These are phyloP conservation scores for Xylaria sp. DNA, from an alignment of 2,329 filamentous ascomycete species.

Conservation along the genomic window DNA sequence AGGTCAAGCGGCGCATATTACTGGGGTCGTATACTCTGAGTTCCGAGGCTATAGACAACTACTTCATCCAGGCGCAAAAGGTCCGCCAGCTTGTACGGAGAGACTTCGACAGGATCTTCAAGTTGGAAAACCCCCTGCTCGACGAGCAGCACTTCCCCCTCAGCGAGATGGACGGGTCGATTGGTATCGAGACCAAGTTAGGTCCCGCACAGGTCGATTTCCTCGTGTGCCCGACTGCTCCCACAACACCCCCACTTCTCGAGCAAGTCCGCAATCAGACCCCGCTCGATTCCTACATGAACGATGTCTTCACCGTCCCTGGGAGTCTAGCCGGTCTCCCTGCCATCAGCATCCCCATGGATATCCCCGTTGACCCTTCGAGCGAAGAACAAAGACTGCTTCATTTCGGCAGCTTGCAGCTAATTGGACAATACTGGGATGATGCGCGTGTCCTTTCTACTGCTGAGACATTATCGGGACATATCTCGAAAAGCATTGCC, in stretches of 20 bases:
- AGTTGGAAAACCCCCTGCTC: constrained; percentile 73
- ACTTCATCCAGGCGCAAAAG: constrained; percentile 93
- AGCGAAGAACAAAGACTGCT: constrained; percentile 51
- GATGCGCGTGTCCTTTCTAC: constrained; percentile 71
- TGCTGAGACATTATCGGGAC: constrained; percentile 56
- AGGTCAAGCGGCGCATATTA: constrained; percentile 87
- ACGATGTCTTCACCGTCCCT: constrained; percentile 95
- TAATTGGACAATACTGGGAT: constrained; percentile 85
- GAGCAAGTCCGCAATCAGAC: constrained; percentile 65
- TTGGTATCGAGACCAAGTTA: constrained; percentile 64
- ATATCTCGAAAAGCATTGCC: constrained; percentile 28
- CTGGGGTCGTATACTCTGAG: constrained; percentile 91
- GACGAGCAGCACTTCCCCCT: constrained; percentile 65
- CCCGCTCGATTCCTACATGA: constrained; percentile 83
- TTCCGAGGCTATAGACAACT: constrained; percentile 92
- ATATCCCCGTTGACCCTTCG: constrained; percentile 48
- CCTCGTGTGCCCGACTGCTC: constrained; percentile 86
- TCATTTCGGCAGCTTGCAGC: constrained; percentile 70
- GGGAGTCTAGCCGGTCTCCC: constrained; percentile 92
- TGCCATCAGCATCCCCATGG: constrained; percentile 82
- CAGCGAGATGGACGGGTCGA: constrained; percentile 66
- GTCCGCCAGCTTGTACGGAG: constrained; percentile 83
- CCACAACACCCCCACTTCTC: constrained; percentile 75
- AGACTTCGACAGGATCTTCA: constrained; percentile 87
- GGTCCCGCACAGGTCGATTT: constrained; percentile 79